phyloP scores from a whole-genome alignment of 371 early-diverging fungal genomes.

The Encephalitozoon cuniculi region DNA sequence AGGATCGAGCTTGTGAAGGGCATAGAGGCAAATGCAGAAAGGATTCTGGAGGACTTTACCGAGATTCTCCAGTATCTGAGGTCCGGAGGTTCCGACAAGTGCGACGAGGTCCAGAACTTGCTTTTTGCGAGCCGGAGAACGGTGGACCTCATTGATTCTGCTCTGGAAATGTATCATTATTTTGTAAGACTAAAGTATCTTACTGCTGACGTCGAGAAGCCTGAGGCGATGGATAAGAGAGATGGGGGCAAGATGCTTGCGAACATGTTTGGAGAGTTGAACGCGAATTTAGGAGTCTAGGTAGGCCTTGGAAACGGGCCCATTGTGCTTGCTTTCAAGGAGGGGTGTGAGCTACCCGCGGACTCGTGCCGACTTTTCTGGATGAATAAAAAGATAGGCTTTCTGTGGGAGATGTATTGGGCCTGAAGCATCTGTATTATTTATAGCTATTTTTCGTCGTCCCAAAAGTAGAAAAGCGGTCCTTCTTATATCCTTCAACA shows the following conservation, averaged over 20 bases:
- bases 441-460: not conserved
- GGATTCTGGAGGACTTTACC: conserved; percentile 18
- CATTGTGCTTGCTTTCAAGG: too few species aligned
- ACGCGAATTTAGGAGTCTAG: not conserved
- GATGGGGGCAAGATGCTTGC: not conserved
- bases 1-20: not conserved
- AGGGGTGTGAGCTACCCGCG: too few species aligned
- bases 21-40: conserved; percentile 19
- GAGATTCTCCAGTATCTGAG: not conserved
- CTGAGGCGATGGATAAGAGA: not conserved
- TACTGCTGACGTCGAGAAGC: not conserved
- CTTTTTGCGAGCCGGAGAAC: conserved; percentile 17
- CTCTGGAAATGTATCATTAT: conserved; percentile 16
- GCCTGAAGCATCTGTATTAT: too few species aligned
- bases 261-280: not conserved
- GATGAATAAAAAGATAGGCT: too few species aligned
- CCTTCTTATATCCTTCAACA: not conserved
- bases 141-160: not conserved
- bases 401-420: too few species aligned
- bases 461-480: not conserved
- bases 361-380: too few species aligned
- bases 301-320: too few species aligned
- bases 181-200: not conserved
- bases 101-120: not conserved
- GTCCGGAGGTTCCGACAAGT: not conserved